These are phyloP conservation scores for Rhodotorula sp. DNA, from an alignment of 1,284 basidiomycete species.

Conservation along the genomic window DNA sequence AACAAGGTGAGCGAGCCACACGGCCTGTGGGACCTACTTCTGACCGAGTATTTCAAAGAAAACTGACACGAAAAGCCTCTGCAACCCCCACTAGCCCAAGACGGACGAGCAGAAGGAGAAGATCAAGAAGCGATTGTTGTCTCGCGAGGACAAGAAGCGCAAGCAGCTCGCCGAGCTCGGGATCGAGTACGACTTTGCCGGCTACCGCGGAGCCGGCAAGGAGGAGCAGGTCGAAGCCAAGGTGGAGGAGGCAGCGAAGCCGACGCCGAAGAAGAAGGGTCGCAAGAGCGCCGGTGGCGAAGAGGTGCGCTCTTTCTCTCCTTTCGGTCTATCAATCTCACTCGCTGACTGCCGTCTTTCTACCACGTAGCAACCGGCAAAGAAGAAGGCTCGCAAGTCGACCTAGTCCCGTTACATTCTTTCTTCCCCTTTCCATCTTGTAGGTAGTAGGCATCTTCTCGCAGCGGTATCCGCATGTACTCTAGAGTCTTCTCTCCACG, in stretches of 20 bases:
- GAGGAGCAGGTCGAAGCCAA: conserved; percentile 20
- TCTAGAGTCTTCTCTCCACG: background rate
- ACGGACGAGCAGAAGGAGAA: conserved; percentile 68
- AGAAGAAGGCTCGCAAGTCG: conserved; percentile 12
- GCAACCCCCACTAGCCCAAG: conserved; percentile 52
- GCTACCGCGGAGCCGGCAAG: conserved; percentile 46
- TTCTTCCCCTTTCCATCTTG: background rate
- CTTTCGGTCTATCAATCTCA: background rate
- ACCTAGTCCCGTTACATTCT: background rate
- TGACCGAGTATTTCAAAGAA: too few species aligned
- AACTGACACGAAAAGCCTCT: too few species aligned
- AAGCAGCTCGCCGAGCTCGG: conserved; percentile 75
- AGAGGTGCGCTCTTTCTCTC: conserved; percentile 7
- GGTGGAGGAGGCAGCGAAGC: conserved; percentile 19
- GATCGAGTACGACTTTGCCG: conserved; percentile 84
- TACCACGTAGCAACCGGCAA: background rate
- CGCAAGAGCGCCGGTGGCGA: conserved; percentile 29
- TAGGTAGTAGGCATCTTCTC: background rate
- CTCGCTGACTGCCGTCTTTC: background rate
- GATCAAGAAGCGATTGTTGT: conserved; percentile 68
- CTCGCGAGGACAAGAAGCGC: conserved; percentile 73
- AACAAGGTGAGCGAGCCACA: conserved; percentile 62
- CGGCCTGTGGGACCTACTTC: too few species aligned
- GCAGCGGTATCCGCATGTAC: conserved; percentile 3
- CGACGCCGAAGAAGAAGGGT: conserved; percentile 22